Evolutionary conservation across 805 yeast genomes (phyloP), one percentile per base, ranked within the genome.

Genomic region (Candida taoyuanica): DNA sequence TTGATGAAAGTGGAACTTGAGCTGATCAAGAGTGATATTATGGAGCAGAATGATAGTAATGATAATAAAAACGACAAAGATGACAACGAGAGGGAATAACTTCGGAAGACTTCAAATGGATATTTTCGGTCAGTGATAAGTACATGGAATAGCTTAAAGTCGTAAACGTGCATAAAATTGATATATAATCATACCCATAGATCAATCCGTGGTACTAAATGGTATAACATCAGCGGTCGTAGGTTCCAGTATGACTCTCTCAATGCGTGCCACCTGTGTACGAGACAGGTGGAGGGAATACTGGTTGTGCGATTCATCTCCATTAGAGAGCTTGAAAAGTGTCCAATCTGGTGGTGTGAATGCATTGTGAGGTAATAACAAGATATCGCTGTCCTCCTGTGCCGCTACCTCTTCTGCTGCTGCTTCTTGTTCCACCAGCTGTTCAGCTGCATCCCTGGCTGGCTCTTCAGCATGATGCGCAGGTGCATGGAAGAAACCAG

Each of bases 261-360:
- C 40, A 9, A 52, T 25, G 11, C 26, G 34, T 3, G 49, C 56
- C 0, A 41, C 39, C 4, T 36, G 46, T 0, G 34, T 23, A 3
- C 30, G 17, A 14, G 47, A 48, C 25, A 51, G 21, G 11, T 33
- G 39, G 9, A 50, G 6, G 5, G 47, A 47, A 30, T 35, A 44
- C 23, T 43, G 34, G 15, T 42, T 42, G 11, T 39, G 39, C 3
- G 40, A 29, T 2, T 18, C 33, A 5, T 37, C 33, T 2, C 39
- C 42, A 34, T 44, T 46, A 2, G 47, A 41, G 7, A 54, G 39
- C 18, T 50, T 53, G 32, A 54, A 39, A 7, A 51, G 28, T 0
- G 51, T 46, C 59, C 59, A 54, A 33, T 44, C 58, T n/a, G 56
- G 55, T 23, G 59, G 57, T 4, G 39, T 31, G 13, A 54, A 13